Base-by-base conservation (phyloP, 2,329 filamentous ascomycete genomes). In the Neofusicoccum sp. region DNA sequence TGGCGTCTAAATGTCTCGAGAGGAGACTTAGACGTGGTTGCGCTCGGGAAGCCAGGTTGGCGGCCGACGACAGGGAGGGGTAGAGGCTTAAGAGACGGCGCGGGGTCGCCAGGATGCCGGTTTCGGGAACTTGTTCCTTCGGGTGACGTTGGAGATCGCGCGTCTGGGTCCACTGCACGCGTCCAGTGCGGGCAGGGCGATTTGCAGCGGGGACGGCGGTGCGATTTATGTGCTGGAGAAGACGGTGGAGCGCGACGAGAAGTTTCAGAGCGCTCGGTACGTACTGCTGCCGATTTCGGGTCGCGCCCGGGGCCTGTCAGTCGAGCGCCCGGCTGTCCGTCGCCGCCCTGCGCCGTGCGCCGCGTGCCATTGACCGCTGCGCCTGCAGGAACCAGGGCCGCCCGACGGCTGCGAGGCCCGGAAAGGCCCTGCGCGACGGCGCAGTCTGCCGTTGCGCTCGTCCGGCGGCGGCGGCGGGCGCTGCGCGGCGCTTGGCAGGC, bases 1-100 rank as follows among this genome's bases (percentile, higher is more conserved):
- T 79, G 67, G 80, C 75, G 69, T 83, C 80, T 65, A 88, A 78
- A 70, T 88, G 85, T 73, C 83, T 81, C 66, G 83, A 82, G 71
- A 88, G 82, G 73, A 86, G 81, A 73, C 79, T 80, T 65, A 86
- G 75, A 80, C 76, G 68, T 71, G 77, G 66, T 76, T 76, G 69
- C 67, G 76, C 73, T 71, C 73, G 78, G 71, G 78, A 78, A 71
- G 80, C 79, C 78, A 80, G 76, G 63, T 70, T 78, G 75, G 73
- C 72, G 73, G 62, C 61, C 33, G 48, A 40, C 66, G 67, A 62
- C 63, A 63, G 61, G 56, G 66, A 68, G 65, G 68, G 69, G 68
- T 69, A 67, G 67, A 57, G 24, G 45, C 58, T 38, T 30, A 41
- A 24, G 9, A 51, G 49, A 49, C 59, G 59, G 43, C 40, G 58